phyloP scores from a whole-genome alignment of 2,329 filamentous ascomycete species.

The Colletotrichum tofieldiae region DNA sequence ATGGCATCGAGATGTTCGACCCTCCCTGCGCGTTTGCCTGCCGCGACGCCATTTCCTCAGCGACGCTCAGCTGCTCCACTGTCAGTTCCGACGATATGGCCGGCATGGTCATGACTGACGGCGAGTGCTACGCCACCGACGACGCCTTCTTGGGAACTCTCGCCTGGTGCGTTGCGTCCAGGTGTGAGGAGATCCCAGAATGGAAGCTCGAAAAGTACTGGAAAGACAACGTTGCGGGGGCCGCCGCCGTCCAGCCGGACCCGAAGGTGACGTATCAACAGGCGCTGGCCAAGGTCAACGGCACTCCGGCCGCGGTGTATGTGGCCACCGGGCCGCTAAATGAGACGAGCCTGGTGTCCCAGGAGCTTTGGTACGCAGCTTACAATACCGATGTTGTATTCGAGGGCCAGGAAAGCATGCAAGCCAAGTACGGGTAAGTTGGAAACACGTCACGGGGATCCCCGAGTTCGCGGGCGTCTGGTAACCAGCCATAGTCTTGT shows the following conservation, averaged over 20 bases:
- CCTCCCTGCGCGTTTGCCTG: constrained; percentile 51
- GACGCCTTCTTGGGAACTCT: constrained; percentile 46
- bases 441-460: background rate
- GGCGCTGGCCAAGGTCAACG: background rate
- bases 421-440: background rate
- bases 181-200: constrained; percentile 42
- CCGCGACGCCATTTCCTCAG: constrained; percentile 43
- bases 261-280: constrained; percentile 8
- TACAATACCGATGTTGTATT: constrained; percentile 1
- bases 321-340: background rate
- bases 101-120: constrained; percentile 27
- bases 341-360: background rate
- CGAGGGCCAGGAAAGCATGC: constrained; percentile 6
- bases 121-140: constrained; percentile 47
- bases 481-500: constrained; percentile 43
- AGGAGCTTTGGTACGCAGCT: background rate
- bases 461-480: too few species aligned
- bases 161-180: constrained; percentile 47
- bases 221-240: background rate
- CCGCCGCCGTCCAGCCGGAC: background rate
- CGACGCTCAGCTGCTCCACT: constrained; percentile 47
- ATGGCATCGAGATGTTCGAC: constrained; percentile 24
- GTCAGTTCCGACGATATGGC: background rate
- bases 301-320: background rate
- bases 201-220: constrained; percentile 23